phyloP scores from a whole-genome alignment of 83 land plant genomes.

The Diphasiastrum complanatum region DNA sequence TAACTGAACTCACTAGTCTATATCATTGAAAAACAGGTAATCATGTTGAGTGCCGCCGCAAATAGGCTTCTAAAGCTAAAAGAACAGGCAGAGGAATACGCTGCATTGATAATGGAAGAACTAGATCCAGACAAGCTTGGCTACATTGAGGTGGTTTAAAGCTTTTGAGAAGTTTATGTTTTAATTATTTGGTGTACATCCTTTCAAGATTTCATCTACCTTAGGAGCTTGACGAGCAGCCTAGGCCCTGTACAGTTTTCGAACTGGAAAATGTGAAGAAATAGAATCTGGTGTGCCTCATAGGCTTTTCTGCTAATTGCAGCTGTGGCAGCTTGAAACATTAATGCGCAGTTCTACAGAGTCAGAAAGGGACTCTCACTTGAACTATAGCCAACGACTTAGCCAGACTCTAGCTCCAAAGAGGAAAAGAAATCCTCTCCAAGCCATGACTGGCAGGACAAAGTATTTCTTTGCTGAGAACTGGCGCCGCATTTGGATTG shows the following conservation, averaged over 20 bases:
- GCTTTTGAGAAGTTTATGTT: neutral
- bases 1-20: no score
- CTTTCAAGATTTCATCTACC: no score
- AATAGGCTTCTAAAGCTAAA: constrained; percentile 57
- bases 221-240: neutral
- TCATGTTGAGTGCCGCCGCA: constrained; percentile 64
- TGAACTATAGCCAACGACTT: constrained; percentile 28
- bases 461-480: constrained; percentile 39
- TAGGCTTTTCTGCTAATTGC: constrained; percentile 4
- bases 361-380: constrained; percentile 12
- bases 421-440: constrained; percentile 39
- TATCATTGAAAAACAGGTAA: no score
- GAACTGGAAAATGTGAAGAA: neutral
- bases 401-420: constrained; percentile 53
- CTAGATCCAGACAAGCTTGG: constrained; percentile 65
- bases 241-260: neutral
- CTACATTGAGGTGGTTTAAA: constrained; percentile 77
- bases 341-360: constrained; percentile 48
- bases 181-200: neutral
- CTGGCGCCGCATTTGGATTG: constrained; percentile 59
- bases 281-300: neutral
- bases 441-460: constrained; percentile 16
- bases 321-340: constrained; percentile 78
- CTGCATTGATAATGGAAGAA: constrained; percentile 69
- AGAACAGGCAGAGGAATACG: constrained; percentile 50